Percentiles rank a stretch among this genome's conserved stretches.
phyloP scores from a whole-genome alignment of 257 asterid species.

The Solanum commersonii region DNA sequence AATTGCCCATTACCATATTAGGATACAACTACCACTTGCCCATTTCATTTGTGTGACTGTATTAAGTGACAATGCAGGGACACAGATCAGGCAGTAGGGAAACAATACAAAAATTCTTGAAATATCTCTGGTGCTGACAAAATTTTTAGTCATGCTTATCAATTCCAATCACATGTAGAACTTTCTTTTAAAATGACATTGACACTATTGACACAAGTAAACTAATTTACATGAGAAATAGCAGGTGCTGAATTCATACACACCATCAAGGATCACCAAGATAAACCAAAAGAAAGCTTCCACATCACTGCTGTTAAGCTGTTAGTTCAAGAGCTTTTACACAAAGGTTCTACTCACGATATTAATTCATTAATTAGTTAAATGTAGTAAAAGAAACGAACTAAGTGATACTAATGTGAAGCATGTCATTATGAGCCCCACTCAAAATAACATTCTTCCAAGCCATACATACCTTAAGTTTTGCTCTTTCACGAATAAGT shows the following conservation, averaged over 20 bases:
- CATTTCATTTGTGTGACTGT: background rate
- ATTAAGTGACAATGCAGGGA: background rate
- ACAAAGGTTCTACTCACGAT: background rate
- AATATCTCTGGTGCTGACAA: background rate
- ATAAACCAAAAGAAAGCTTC: background rate
- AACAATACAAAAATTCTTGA: background rate
- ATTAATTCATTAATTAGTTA: background rate
- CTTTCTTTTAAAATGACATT: background rate
- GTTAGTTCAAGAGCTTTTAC: background rate
- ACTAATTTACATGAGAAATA: background rate
- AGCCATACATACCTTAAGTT: constrained; percentile 59
- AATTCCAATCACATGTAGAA: background rate
- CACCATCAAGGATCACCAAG: background rate
- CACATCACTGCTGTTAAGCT: background rate
- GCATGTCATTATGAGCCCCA: background rate
- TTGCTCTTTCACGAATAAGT: constrained; percentile 94
- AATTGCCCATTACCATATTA: background rate
- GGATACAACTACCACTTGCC: background rate
- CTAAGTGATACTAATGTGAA: background rate
- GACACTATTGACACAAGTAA: background rate
- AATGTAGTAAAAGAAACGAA: background rate
- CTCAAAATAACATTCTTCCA: background rate
- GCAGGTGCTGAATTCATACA: background rate
- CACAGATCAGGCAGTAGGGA: background rate
- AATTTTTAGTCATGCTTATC: background rate